Conservation (phyloP, 148 eudicot species). For the Rhododendron ferrugineum region DNA sequence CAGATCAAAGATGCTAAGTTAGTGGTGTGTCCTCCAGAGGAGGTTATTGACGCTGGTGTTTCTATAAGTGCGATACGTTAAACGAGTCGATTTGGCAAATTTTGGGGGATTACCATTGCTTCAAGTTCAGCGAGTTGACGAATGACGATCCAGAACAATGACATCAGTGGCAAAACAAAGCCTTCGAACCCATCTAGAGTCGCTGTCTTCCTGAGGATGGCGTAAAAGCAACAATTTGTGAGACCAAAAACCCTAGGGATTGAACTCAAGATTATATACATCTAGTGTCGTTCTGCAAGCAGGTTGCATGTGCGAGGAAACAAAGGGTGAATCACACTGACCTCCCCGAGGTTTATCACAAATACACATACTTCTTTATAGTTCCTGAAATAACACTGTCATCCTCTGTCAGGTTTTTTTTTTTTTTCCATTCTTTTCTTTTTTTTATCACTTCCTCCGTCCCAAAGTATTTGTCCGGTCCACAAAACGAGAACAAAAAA, state of each 20-base stretch:
- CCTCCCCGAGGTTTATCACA: neutral
- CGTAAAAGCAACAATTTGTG: neutral
- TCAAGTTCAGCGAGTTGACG: slow-evolving; percentile 50
- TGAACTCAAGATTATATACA: neutral
- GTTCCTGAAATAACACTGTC: neutral
- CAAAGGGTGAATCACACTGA: neutral
- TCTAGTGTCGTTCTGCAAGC: neutral
- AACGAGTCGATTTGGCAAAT: neutral
- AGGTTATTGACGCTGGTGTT: too few species aligned
- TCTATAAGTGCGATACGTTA: neutral
- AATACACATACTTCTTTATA: neutral
- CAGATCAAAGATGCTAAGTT: too few species aligned
- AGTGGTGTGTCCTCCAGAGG: too few species aligned
- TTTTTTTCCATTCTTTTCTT: too few species aligned
- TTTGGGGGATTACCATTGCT: slow-evolving; percentile 46
- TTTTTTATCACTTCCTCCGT: too few species aligned
- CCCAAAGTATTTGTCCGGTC: too few species aligned
- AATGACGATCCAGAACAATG: slow-evolving; percentile 47
- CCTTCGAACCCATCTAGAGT: slow-evolving; percentile 35
- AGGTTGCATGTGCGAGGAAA: neutral
- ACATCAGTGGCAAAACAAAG: slow-evolving; percentile 32
- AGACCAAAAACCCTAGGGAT: neutral
- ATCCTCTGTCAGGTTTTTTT: too few species aligned
- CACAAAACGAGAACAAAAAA: too few species aligned
- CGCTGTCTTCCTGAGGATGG: neutral